These are phyloP conservation scores for Pseudoneurospora amorphoporcata DNA, from an alignment of 495 filamentous ascomycete species.

Conservation along the genomic window DNA sequence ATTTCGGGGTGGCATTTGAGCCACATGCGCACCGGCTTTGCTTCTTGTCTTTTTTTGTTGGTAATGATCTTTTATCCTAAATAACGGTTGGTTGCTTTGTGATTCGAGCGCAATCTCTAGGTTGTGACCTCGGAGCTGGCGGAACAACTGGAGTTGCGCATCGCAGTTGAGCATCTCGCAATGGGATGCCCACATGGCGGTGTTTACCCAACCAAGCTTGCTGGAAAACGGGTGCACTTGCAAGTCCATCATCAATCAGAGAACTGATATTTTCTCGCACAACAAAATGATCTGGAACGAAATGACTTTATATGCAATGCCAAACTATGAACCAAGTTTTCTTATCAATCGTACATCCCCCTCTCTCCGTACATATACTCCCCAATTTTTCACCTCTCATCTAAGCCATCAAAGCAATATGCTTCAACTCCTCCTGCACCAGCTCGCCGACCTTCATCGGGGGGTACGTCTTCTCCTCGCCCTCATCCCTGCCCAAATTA, in stretches of 20 bases:
- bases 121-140: too few relatives aligned
- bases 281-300: background rate
- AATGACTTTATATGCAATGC: background rate
- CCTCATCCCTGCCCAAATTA: constrained; percentile 35
- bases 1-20: too few relatives aligned
- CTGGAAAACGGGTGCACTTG: background rate
- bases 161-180: too few relatives aligned
- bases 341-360: background rate
- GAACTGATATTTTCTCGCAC: background rate
- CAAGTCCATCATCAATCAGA: background rate
- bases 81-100: too few relatives aligned
- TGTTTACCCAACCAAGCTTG: background rate
- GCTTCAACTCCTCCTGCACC: constrained; percentile 36
- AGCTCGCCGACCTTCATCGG: constrained; percentile 39
- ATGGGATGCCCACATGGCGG: too few relatives aligned
- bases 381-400: background rate
- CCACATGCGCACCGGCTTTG: too few relatives aligned
- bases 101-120: too few relatives aligned
- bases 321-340: background rate
- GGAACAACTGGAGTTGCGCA: too few relatives aligned
- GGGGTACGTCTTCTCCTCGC: constrained; percentile 30
- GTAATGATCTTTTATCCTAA: too few relatives aligned
- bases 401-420: constrained; percentile 33
- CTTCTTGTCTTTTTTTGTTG: too few relatives aligned
- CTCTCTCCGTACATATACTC: background rate